Evolutionary conservation across 2,329 filamentous ascomycete species (phyloP).

Genomic region (Fusarium sp.): DNA sequence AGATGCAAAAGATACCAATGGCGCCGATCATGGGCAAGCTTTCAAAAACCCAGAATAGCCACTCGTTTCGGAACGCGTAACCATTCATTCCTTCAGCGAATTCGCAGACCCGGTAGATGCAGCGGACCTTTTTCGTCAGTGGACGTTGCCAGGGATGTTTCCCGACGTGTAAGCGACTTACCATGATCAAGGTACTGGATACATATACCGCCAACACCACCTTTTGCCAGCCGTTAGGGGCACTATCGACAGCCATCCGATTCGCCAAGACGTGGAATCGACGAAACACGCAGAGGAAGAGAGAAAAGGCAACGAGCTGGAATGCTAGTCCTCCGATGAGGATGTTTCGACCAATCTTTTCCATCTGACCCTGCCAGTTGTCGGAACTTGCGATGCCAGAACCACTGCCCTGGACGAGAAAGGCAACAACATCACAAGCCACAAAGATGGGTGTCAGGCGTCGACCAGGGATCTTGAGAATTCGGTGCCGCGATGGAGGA

Average conservation of each 20-base stretch:
- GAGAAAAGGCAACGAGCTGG: constrained; percentile 54
- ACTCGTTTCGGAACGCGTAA: constrained; percentile 63
- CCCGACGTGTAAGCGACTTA: constrained; percentile 41
- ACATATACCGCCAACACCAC: constrained; percentile 57
- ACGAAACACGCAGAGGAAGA: constrained; percentile 55
- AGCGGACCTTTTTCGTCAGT: constrained; percentile 53
- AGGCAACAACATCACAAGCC: constrained; percentile 57
- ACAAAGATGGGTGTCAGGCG: constrained; percentile 61
- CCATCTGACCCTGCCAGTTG: constrained; percentile 56
- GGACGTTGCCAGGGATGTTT: background rate
- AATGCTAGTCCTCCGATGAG: constrained; percentile 56
- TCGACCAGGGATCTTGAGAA: constrained; percentile 51
- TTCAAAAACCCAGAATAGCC: constrained; percentile 66
- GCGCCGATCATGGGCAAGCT: constrained; percentile 60
- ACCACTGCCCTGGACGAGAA: constrained; percentile 58
- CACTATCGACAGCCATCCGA: constrained; percentile 34
- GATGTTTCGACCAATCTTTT: constrained; percentile 53
- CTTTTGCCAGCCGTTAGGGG: constrained; percentile 51
- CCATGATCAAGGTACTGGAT: constrained; percentile 58
- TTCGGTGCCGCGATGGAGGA: constrained; percentile 46
- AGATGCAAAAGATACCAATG: constrained; percentile 61
- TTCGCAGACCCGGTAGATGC: constrained; percentile 65
- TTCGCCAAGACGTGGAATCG: constrained; percentile 52
- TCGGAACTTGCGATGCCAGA: constrained; percentile 56
- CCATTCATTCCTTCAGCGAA: constrained; percentile 63